Conservation (phyloP, 2,329 filamentous ascomycete genomes). For the Elsinoe fawcettii region DNA sequence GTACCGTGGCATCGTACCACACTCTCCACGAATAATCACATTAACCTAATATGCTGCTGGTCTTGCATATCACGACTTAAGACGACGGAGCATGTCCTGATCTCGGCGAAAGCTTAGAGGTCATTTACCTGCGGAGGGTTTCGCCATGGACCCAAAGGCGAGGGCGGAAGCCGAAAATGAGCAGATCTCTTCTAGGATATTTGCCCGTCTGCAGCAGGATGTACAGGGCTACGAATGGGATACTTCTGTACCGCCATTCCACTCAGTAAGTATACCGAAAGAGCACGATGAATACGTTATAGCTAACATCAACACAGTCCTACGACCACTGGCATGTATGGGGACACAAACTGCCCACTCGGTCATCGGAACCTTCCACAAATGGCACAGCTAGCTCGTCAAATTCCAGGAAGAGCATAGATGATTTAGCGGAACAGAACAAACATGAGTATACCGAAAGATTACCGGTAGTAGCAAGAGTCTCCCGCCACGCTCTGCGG, state of each 20-base stretch:
- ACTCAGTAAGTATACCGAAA: conserved; percentile 30
- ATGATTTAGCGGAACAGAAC: conserved; percentile 28
- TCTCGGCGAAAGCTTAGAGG: conserved; percentile 4
- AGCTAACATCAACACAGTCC: conserved; percentile 39
- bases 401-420: conserved; percentile 21
- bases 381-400: conserved; percentile 10
- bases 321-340: conserved; percentile 77
- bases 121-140: background rate
- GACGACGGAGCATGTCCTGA: background rate
- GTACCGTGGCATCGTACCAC: background rate
- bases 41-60: background rate
- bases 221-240: conserved; percentile 31
- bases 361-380: conserved; percentile 24
- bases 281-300: background rate
- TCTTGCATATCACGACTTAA: background rate
- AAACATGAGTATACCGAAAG: background rate
- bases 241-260: conserved; percentile 36
- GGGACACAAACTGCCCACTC: conserved; percentile 26
- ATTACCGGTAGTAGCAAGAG: conserved; percentile 59
- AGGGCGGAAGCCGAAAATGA: conserved; percentile 17
- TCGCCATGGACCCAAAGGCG: conserved; percentile 16
- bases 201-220: conserved; percentile 29
- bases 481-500: conserved; percentile 73
- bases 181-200: conserved; percentile 23
- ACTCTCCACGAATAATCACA: background rate